Conservation (phyloP, 2,329 filamentous ascomycete genomes). For the Paraphaeosphaeria minitans region DNA sequence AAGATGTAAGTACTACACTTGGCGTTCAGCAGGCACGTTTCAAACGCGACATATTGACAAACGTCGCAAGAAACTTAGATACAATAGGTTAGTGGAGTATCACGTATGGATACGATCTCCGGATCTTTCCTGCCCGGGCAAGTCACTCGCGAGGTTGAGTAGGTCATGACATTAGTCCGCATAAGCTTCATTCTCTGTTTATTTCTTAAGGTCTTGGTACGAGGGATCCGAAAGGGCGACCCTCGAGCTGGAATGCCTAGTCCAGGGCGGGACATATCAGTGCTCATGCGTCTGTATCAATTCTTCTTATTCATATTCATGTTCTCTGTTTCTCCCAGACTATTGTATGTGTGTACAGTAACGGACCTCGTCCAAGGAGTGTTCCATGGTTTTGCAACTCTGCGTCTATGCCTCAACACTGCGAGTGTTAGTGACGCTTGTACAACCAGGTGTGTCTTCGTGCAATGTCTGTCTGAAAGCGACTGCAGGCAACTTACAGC, state of each 20-base stretch:
- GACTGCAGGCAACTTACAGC: constrained; percentile 15
- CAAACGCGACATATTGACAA: constrained; percentile 1
- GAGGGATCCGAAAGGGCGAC: not conserved
- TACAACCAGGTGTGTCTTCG: not conserved
- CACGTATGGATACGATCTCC: not conserved
- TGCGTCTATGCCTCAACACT: not conserved
- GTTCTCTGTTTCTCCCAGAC: not conserved
- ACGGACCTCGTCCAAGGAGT: not conserved
- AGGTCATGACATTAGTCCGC: not conserved
- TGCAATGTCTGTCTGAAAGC: not conserved
- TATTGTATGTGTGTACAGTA: not conserved
- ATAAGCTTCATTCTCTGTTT: not conserved
- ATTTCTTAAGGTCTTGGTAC: not conserved
- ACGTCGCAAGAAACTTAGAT: not conserved
- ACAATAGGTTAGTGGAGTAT: not conserved
- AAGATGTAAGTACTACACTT: not conserved
- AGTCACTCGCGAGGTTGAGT: not conserved
- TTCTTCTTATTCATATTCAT: not conserved
- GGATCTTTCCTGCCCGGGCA: not conserved
- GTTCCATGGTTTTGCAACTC: not conserved
- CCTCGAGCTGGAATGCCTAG: not conserved
- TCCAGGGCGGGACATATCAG: not conserved
- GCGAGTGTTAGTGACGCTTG: not conserved
- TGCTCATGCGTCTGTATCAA: not conserved
- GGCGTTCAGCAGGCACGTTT: constrained; percentile 1